These are phyloP conservation scores for Acorus calamus DNA, from an alignment of 106 monocot genomes.

Conservation along the genomic window DNA sequence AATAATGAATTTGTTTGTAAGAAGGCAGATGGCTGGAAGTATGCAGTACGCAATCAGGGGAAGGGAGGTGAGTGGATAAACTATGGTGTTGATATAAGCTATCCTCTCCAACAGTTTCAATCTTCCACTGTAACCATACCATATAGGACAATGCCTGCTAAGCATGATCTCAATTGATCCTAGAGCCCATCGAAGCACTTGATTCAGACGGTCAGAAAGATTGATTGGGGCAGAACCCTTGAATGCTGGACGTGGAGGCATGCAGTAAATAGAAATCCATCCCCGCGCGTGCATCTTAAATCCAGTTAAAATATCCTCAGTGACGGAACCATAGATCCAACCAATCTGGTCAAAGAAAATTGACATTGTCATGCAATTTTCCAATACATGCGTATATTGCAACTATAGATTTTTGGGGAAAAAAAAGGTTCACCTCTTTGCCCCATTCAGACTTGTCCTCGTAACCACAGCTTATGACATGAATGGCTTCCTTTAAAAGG, in stretches of 20 bases:
- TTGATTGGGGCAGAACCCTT: conserved; percentile 95
- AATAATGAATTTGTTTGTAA: conserved; percentile 83
- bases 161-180: conserved; percentile 83
- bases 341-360: conserved; percentile 43
- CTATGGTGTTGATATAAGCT: conserved; percentile 88
- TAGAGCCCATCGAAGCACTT: conserved; percentile 79
- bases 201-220: conserved; percentile 86
- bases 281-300: conserved; percentile 92
- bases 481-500: conserved; percentile 83
- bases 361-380: neutral
- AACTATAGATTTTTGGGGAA: no score
- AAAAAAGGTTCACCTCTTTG: conserved; percentile 53
- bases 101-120: conserved; percentile 70
- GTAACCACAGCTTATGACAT: conserved; percentile 93
- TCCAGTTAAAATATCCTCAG: conserved; percentile 88
- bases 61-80: conserved; percentile 82
- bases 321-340: conserved; percentile 93
- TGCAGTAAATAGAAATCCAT: conserved; percentile 91
- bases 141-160: conserved; percentile 84
- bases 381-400: no score
- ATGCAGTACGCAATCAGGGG: conserved; percentile 80
- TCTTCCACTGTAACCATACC: conserved; percentile 81
- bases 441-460: conserved; percentile 97
- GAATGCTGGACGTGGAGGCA: conserved; percentile 90
- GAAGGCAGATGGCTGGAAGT: conserved; percentile 80